Evolutionary conservation across 495 filamentous ascomycete species (phyloP).

Genomic region (Bacidia gigantensis): DNA sequence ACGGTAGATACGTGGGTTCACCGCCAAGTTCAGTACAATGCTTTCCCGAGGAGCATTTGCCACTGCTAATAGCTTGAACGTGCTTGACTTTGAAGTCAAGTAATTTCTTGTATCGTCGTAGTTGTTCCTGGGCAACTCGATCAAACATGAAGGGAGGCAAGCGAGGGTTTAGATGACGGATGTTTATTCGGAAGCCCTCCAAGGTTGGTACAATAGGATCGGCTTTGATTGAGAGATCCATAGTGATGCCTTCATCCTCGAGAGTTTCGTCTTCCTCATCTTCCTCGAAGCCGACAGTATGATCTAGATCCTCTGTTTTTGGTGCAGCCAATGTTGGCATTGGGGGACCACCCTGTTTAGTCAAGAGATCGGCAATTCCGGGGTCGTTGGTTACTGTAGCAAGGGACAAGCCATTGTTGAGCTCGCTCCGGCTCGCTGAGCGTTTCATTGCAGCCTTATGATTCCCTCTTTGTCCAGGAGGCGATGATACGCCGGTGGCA

Average conservation of each 20-base stretch:
- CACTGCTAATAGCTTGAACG: constrained; percentile 35
- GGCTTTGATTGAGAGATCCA: constrained; percentile 33
- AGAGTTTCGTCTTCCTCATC: constrained; percentile 32
- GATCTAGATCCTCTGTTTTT: constrained; percentile 17
- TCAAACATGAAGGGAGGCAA: constrained; percentile 59
- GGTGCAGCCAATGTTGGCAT: constrained; percentile 32
- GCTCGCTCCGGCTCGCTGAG: constrained; percentile 61
- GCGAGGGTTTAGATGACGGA: constrained; percentile 56
- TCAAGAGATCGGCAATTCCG: constrained; percentile 34
- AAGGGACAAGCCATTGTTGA: constrained; percentile 29
- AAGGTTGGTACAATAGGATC: constrained; percentile 53
- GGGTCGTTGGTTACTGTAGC: constrained; percentile 15
- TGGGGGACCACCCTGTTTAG: constrained; percentile 34
- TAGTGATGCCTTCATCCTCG: constrained; percentile 33
- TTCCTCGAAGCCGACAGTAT: constrained; percentile 20
- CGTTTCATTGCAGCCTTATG: constrained; percentile 42
- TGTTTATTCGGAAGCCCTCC: constrained; percentile 65
- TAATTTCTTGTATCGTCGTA: constrained; percentile 64
- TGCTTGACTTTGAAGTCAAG: constrained; percentile 63
- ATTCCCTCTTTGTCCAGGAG: constrained; percentile 29
- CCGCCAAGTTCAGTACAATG: constrained; percentile 57
- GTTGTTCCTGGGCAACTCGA: constrained; percentile 71
- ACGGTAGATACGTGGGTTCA: constrained; percentile 34
- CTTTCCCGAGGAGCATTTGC: constrained; percentile 43
- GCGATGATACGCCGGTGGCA: constrained; percentile 37